Evolutionary conservation across 768 basidiomycete genomes (phyloP).

Genomic region (Boletus vermiculosoides): DNA sequence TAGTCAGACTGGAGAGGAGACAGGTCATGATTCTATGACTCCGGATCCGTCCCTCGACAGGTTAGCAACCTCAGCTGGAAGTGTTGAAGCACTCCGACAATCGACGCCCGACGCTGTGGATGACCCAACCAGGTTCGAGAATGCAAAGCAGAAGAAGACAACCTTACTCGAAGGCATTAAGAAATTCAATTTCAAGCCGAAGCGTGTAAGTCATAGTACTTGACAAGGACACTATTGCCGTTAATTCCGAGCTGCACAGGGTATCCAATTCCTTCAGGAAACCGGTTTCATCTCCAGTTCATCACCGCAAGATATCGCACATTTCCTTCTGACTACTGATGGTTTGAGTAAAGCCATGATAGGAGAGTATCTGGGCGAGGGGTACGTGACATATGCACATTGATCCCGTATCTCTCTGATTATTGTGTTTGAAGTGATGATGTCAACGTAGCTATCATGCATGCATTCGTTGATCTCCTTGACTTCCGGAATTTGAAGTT

Average conservation of each 20-base stretch:
- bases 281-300: conserved; percentile 79
- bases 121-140: conserved; percentile 91
- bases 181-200: conserved; percentile 99
- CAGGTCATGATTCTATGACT: conserved; percentile 46
- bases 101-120: conserved; percentile 80
- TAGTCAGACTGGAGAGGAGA: conserved; percentile 54
- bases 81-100: conserved; percentile 58
- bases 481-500: conserved; percentile 83
- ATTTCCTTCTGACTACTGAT: conserved; percentile 83
- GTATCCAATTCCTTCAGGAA: conserved; percentile 85
- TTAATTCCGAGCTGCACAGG: conserved; percentile 45
- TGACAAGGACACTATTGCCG: neutral
- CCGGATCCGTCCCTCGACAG: conserved; percentile 59
- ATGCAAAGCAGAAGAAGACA: conserved; percentile 94
- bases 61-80: conserved; percentile 45
- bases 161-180: conserved; percentile 92
- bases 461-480: conserved; percentile 91
- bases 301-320: conserved; percentile 74
- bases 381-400: conserved; percentile 48
- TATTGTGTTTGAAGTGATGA: conserved; percentile 60
- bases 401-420: conserved; percentile 3
- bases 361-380: conserved; percentile 97
- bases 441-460: conserved; percentile 90
- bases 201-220: conserved; percentile 57
- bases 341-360: conserved; percentile 95